phyloP scores from a whole-genome alignment of 345 rosid species.

The Arabidopsis arenosa region DNA sequence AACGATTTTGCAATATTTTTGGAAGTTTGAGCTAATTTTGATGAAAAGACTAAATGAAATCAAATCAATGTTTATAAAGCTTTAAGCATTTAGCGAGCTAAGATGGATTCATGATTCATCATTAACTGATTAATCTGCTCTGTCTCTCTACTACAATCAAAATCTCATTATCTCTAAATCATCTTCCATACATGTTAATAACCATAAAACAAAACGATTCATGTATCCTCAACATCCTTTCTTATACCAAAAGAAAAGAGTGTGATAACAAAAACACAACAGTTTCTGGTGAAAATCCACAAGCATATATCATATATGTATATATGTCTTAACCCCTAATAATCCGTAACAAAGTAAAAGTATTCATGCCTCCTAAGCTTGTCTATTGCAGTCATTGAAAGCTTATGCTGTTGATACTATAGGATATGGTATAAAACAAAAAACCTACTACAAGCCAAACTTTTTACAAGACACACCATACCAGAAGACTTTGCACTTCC shows the following conservation, averaged over 20 bases:
- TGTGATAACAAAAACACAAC: slow-evolving; percentile 6
- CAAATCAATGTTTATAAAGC: too few species aligned
- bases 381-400: slow-evolving; percentile 6
- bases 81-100: neutral
- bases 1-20: too few species aligned
- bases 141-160: neutral
- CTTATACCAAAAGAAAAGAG: neutral
- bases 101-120: neutral
- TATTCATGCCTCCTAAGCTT: slow-evolving; percentile 12
- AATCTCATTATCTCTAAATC: neutral
- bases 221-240: neutral
- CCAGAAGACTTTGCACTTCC: slow-evolving; percentile 2
- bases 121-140: neutral
- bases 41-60: too few species aligned
- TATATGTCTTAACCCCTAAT: slow-evolving; percentile 13
- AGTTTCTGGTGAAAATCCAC: slow-evolving; percentile 4
- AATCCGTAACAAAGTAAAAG: slow-evolving; percentile 30
- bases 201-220: neutral
- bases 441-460: slow-evolving; percentile 16
- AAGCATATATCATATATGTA: slow-evolving; percentile 8
- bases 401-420: slow-evolving; percentile 27
- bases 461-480: slow-evolving; percentile 41
- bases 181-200: neutral
- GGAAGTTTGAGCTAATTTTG: too few species aligned
- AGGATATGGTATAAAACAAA: slow-evolving; percentile 20